Conservation (phyloP, 805 yeast genomes). For the Wickerhamiella siamensis region DNA sequence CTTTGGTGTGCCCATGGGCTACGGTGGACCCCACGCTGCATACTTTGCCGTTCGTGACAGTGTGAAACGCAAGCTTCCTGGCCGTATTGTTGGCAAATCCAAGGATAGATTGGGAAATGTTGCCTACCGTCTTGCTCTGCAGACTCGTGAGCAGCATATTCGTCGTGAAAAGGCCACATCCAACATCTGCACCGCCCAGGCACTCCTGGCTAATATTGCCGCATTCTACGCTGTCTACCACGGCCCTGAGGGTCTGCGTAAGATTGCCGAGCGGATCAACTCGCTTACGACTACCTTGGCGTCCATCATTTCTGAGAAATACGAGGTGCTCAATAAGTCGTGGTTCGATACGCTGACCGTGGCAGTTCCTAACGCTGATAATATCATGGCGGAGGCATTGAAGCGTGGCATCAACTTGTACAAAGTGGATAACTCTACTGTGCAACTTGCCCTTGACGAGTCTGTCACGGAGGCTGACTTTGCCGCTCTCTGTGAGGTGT, state of each 20-base stretch:
- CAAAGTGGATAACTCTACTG: conserved; percentile 43
- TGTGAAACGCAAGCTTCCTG: conserved; percentile 86
- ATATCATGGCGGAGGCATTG: conserved; percentile 43
- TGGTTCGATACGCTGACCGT: conserved; percentile 87
- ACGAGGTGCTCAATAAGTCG: conserved; percentile 39
- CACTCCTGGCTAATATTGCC: conserved; percentile 85
- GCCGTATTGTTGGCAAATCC: conserved; percentile 85
- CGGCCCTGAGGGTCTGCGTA: conserved; percentile 73
- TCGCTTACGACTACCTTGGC: conserved; percentile 66
- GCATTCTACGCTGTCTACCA: conserved; percentile 95
- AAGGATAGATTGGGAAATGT: conserved; percentile 80
- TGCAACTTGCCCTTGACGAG: conserved; percentile 84
- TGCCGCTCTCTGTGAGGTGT: conserved; percentile 39
- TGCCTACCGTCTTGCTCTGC: conserved; percentile 87
- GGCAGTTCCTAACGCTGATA: conserved; percentile 35
- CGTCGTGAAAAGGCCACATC: conserved; percentile 96
- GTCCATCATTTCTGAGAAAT: conserved; percentile 33
- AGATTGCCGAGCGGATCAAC: conserved; percentile 64
- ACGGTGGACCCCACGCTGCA: conserved; percentile 98
- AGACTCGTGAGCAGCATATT: conserved; percentile 96
- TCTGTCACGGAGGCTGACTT: conserved; percentile 58
- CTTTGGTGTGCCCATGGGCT: conserved; percentile 95
- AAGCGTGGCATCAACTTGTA: conserved; percentile 60
- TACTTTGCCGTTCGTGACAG: conserved; percentile 78
- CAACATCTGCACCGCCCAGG: conserved; percentile 96